Percentiles rank a stretch among this genome's conserved stretches.
Evolutionary conservation across 1,284 basidiomycete species (phyloP).

Genomic region (Cutaneotrichosporon sp.): DNA sequence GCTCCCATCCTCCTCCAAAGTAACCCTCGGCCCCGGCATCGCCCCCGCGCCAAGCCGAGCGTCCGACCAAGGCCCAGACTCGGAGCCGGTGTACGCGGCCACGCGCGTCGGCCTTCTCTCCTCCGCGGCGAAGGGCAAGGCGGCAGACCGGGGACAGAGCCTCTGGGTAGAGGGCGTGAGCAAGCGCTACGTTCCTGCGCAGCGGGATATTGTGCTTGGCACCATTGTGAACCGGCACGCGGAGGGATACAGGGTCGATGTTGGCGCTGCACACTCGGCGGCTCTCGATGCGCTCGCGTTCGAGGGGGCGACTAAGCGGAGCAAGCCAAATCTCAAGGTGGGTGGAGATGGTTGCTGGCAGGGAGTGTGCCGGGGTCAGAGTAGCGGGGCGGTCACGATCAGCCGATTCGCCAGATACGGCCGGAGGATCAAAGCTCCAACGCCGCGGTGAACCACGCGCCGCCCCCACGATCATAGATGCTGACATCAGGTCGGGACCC

Average conservation of each 20-base stretch:
- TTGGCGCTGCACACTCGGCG: constrained; percentile 51
- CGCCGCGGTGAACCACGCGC: too few species aligned
- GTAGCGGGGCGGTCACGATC: neutral
- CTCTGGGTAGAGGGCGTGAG: constrained; percentile 44
- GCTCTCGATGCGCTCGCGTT: constrained; percentile 53
- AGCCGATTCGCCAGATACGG: too few species aligned
- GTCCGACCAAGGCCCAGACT: neutral
- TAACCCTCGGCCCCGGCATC: constrained; percentile 44
- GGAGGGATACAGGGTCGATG: constrained; percentile 53
- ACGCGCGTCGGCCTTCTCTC: constrained; percentile 39
- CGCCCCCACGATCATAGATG: neutral
- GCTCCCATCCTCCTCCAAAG: constrained; percentile 25
- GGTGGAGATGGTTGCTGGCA: neutral
- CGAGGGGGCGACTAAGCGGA: constrained; percentile 53
- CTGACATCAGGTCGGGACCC: constrained; percentile 49
- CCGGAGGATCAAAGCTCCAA: too few species aligned
- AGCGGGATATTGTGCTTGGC: constrained; percentile 51
- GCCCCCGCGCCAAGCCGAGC: constrained; percentile 21
- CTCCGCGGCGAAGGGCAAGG: constrained; percentile 21
- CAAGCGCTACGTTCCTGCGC: constrained; percentile 50
- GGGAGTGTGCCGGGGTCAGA: neutral
- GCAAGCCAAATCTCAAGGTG: constrained; percentile 53
- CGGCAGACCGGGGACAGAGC: constrained; percentile 19
- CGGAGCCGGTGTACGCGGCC: constrained; percentile 27
- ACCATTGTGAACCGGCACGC: constrained; percentile 51